Evolutionary conservation across 164 flowering plant genomes (phyloP), one percentile per base, ranked within the genome.

Genomic region (Macadamia tetraphylla): DNA sequence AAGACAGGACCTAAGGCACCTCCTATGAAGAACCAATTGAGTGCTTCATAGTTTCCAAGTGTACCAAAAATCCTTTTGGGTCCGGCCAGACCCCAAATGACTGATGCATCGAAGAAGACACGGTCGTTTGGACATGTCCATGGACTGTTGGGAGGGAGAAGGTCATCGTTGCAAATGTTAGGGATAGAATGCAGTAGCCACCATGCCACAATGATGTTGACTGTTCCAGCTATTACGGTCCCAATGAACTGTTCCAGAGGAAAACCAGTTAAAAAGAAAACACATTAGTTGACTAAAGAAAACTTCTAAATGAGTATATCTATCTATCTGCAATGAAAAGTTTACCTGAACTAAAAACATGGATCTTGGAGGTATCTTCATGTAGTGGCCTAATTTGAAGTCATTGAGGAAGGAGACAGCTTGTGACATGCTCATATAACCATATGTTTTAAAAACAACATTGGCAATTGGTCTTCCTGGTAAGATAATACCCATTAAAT

Each of bases 11-110:
- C 98, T 12, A 87, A 0, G 15, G 85, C 84, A 52, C 98, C 98
- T 62, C 91, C 93, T 8, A 94, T 77, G 78, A 94, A 94, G 85
- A 91, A 94, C 98, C 96, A 94, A 63, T 91, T 94, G 74, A 88
- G 82, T 29, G 87, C 78, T 1, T 71, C 29, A 60, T 91, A 94
- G 77, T 75, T 81, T 72, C 97, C 98, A 30, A 63, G 83, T 7
- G 72, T 1, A 12, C 97, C 96, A 32, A 94, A 91, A 31, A 94
- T 94, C 30, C 96, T 73, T 65, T 58, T 86, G 0, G 98, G 98
- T 60, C 98, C 96, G 1, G 82, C 94, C 65, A 94, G 67, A 63
- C 96, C 97, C 98, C 96, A 91, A 66, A 91, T 89, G 5, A 94
- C 98, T 3, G 97, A 94, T 62, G 98, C 97, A 75, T 90, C 96